A percentile compares a stretch with the other conserved stretches of the same genome.
Conservation (phyloP, 148 eudicot genomes). For the Spergularia bocconei region DNA sequence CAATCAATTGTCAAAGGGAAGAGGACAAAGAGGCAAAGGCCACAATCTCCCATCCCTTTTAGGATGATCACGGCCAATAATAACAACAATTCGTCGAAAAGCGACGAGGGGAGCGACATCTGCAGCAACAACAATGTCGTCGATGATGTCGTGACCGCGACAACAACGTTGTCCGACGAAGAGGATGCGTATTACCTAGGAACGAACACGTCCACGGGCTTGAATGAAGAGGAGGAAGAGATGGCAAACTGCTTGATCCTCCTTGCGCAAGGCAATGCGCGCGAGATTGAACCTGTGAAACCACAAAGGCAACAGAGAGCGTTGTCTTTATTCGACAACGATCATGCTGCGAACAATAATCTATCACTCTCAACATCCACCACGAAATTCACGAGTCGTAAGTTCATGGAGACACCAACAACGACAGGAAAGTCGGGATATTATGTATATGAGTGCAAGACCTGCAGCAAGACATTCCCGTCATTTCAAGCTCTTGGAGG, state of each 20-base stretch:
- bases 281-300: background rate
- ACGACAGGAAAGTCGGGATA: slow-evolving; percentile 24
- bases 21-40: slow-evolving; percentile 44
- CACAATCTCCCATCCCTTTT: slow-evolving; percentile 41
- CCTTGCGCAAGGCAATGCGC: slow-evolving; percentile 35
- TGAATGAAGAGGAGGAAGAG: slow-evolving; percentile 39
- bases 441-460: slow-evolving; percentile 64
- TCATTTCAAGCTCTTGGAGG: slow-evolving; percentile 85
- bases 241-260: slow-evolving; percentile 60
- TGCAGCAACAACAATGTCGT: slow-evolving; percentile 32
- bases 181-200: slow-evolving; percentile 20
- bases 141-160: background rate
- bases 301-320: background rate
- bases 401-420: slow-evolving; percentile 31
- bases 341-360: background rate
- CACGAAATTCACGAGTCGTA: slow-evolving; percentile 30
- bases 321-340: slow-evolving; percentile 9
- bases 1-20: slow-evolving; percentile 37
- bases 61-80: slow-evolving; percentile 24
- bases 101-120: slow-evolving; percentile 29
- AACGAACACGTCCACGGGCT: background rate
- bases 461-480: slow-evolving; percentile 63
- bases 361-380: background rate
- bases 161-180: slow-evolving; percentile 18
- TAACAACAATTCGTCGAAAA: slow-evolving; percentile 16